A percentile compares a stretch with the other conserved stretches of the same genome.
Conservation (phyloP, 441 rosid genomes). For the Gossypium davidsonii region DNA sequence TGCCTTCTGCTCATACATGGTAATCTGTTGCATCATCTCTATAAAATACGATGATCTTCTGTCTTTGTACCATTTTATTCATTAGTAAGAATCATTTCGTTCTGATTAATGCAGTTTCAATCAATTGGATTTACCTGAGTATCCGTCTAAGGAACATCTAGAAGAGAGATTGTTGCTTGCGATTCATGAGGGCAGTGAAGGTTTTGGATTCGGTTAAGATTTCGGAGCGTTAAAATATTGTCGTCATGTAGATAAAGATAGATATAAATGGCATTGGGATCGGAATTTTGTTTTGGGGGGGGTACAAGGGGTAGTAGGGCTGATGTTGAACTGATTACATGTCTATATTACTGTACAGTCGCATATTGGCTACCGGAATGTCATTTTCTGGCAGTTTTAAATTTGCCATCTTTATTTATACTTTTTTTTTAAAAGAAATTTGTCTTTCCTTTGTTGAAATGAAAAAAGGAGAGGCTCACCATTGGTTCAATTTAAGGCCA, state of each 20-base stretch:
- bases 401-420: constrained; percentile 25
- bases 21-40: constrained; percentile 16
- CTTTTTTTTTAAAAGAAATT: not conserved
- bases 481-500: not conserved
- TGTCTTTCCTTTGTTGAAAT: not conserved
- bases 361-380: constrained; percentile 31
- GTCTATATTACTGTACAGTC: constrained; percentile 52
- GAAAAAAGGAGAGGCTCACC: not conserved
- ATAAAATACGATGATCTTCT: not conserved
- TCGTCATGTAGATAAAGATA: constrained; percentile 31
- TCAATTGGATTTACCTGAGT: constrained; percentile 91
- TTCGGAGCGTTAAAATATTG: not conserved
- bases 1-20: constrained; percentile 98
- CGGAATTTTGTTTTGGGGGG: constrained; percentile 12
- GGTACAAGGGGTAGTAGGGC: constrained; percentile 13
- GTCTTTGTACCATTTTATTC: not conserved
- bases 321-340: constrained; percentile 21
- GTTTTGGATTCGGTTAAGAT: constrained; percentile 79
- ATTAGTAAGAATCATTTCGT: not conserved
- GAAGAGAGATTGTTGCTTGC: constrained; percentile 89
- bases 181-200: constrained; percentile 91
- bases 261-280: not conserved
- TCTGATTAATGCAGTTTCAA: constrained; percentile 65
- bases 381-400: constrained; percentile 34
- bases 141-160: constrained; percentile 80